These are phyloP conservation scores for Chaetoscypha palmicola DNA, from an alignment of 2,329 filamentous ascomycete species.

Conservation along the genomic window DNA sequence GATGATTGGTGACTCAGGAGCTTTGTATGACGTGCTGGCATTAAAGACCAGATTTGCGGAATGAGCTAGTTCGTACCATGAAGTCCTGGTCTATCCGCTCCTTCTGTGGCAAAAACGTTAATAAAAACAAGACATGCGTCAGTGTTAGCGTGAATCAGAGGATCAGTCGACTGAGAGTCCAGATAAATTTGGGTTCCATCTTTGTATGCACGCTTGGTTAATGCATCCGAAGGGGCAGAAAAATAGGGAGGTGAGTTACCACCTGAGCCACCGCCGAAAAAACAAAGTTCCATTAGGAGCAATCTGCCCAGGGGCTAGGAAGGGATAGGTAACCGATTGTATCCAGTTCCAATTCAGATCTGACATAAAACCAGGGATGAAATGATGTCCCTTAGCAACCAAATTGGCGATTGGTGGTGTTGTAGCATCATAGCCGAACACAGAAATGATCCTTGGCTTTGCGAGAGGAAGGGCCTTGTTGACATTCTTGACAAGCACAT, in stretches of 20 bases:
- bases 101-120: conserved; percentile 67
- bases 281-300: conserved; percentile 42
- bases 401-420: conserved; percentile 7
- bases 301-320: conserved; percentile 25
- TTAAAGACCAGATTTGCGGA: too few species aligned
- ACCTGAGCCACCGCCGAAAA: conserved; percentile 40
- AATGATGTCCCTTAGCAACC: conserved; percentile 1
- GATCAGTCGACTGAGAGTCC: conserved; percentile 46
- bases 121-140: conserved; percentile 64
- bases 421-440: conserved; percentile 55
- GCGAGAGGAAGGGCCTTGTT: conserved; percentile 43
- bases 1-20: background rate
- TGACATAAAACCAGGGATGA: conserved; percentile 1
- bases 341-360: background rate
- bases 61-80: too few species aligned
- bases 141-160: conserved; percentile 39
- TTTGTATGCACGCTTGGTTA: conserved; percentile 43
- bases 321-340: conserved; percentile 41
- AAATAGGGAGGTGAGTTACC: conserved; percentile 42
- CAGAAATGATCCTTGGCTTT: conserved; percentile 42
- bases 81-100: too few species aligned
- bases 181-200: conserved; percentile 53
- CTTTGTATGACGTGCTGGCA: background rate
- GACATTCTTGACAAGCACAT: conserved; percentile 56
- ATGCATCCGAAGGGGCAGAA: conserved; percentile 48